Evolutionary conservation across 2,329 filamentous ascomycete genomes (phyloP), one percentile per base, ranked within the genome.

Genomic region (Reticulascus tulasneorum): DNA sequence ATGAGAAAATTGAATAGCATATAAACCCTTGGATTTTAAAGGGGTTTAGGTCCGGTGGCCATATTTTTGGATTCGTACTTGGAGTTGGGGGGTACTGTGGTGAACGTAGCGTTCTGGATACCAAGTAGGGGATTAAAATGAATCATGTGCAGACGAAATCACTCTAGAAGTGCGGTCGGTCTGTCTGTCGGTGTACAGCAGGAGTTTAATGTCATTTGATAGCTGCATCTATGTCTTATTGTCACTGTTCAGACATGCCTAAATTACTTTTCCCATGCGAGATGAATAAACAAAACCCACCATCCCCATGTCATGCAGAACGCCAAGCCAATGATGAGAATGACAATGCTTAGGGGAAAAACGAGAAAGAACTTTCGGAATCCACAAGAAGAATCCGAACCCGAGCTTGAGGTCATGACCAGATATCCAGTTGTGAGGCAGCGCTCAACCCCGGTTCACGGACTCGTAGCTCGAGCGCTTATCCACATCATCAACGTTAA

Each of bases 31-130:
- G 7, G 12, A 15, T 16, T 8, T 12, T 18, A 29, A 27, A 31
- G 32, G 21, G 33, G 24, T 25, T 34, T 41, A 23, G 40, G 40
- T 37, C 18, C 32, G 23, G 13, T 21, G 37, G 21, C 32, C 37
- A 37, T 40, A 37, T 42, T 42, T 37, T 41, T 29, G 40, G 40
- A 40, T 37, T 42, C 32, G 20, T 9, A 27, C 33, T 17, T 10
- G 23, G 23, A 12, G 25, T 19, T 15, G 20, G 36, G 18, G 11
- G 17, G 35, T 35, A 34, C 23, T 27, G 35, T 20, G 35, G 17
- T 29, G 32, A 35, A 38, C 34, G 37, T 25, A 40, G 40, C 40
- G 40, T 33, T 33, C 29, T 36, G 27, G 30, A 37, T 42, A 40
- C 40, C 37, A 40, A 25, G 33, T 24, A 18, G 19, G 28, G 29